phyloP scores from a whole-genome alignment of 768 basidiomycete genomes.

The Postia placenta region DNA sequence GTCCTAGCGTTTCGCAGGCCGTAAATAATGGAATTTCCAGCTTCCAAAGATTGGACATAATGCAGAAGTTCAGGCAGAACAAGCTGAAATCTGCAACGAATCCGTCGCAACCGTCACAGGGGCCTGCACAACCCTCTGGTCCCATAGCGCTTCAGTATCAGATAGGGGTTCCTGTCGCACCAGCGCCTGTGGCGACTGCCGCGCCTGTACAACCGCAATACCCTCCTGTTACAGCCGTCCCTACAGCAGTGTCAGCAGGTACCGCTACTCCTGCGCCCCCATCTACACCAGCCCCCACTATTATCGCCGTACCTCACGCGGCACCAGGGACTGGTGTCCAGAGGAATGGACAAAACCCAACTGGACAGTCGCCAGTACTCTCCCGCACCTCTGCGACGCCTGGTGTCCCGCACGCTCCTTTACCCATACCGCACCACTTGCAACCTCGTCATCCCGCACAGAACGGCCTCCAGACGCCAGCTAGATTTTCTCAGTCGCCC shows the following conservation, averaged over 20 bases:
- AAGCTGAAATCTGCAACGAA: constrained; percentile 6
- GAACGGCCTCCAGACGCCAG: constrained; percentile 9
- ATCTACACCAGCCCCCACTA: constrained; percentile 6
- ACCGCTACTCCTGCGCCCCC: background rate
- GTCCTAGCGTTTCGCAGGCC: background rate
- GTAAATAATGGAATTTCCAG: constrained; percentile 27
- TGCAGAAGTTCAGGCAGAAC: constrained; percentile 16
- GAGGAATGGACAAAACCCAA: constrained; percentile 8
- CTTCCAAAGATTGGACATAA: constrained; percentile 52
- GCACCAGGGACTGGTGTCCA: background rate
- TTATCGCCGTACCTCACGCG: constrained; percentile 2
- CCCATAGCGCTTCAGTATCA: too few species aligned
- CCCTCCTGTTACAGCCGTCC: background rate
- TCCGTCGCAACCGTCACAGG: constrained; percentile 2
- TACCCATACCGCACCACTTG: constrained; percentile 20
- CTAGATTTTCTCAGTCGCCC: constrained; percentile 10
- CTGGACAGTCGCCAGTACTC: constrained; percentile 9
- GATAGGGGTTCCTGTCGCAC: background rate
- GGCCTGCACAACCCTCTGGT: background rate
- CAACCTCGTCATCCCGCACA: constrained; percentile 14
- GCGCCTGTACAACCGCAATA: background rate
- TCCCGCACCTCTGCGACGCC: constrained; percentile 15
- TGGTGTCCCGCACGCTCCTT: constrained; percentile 12
- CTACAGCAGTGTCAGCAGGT: background rate
- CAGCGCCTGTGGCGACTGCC: background rate